Percentiles rank a stretch among this genome's conserved stretches.
Evolutionary conservation across 192 early-diverging fungal genomes (phyloP).

Genomic region (Fimicolochytrium jonesii): DNA sequence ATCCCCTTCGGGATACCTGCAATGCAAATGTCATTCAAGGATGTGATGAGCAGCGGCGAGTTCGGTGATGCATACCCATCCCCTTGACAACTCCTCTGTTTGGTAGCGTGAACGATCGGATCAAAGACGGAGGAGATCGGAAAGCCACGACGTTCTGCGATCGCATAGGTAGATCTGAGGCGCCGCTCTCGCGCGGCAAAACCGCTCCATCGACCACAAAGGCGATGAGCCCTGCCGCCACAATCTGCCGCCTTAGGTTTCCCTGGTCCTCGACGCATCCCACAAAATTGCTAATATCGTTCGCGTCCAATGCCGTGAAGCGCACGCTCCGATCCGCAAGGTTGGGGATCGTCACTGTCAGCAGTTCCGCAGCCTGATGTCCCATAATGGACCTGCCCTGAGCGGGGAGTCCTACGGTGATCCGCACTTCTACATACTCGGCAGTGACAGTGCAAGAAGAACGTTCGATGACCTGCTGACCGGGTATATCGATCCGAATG

Average conservation of each 20-base stretch:
- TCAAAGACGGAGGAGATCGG: constrained; percentile 34
- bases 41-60: not conserved
- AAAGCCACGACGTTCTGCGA: constrained; percentile 15
- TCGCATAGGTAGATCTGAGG: constrained; percentile 39
- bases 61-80: constrained; percentile 22
- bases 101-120: constrained; percentile 37
- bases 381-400: constrained; percentile 47
- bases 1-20: constrained; percentile 40
- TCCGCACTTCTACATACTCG: constrained; percentile 36
- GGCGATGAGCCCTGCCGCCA: constrained; percentile 29
- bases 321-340: constrained; percentile 31
- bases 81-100: constrained; percentile 45
- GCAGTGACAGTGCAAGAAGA: constrained; percentile 31
- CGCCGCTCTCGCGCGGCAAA: constrained; percentile 47
- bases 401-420: constrained; percentile 43
- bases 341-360: constrained; percentile 36
- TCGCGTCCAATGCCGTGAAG: constrained; percentile 19
- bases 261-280: constrained; percentile 50
- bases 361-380: constrained; percentile 27
- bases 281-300: constrained; percentile 26
- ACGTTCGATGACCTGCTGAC: constrained; percentile 53
- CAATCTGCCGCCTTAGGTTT: constrained; percentile 34
- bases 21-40: too few species aligned
- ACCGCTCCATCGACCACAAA: constrained; percentile 52
- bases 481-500: constrained; percentile 40